Percentiles rank a stretch among this genome's conserved stretches.
Conservation (phyloP, 345 rosid genomes). For the Pistacia vera region DNA sequence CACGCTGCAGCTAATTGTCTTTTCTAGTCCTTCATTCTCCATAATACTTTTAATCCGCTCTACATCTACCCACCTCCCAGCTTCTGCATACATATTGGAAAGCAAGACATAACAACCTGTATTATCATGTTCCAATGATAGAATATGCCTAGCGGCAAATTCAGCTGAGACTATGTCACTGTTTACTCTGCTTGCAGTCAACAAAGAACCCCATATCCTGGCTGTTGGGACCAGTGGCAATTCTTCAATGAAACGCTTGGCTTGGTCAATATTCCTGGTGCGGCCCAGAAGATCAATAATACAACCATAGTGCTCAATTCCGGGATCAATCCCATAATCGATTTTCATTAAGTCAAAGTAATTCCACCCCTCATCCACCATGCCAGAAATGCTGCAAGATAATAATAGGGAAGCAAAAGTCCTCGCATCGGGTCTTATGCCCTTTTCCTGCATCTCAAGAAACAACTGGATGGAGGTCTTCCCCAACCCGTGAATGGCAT, state of each 20-base stretch:
- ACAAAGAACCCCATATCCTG: slow-evolving; percentile 80
- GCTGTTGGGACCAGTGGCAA: slow-evolving; percentile 64
- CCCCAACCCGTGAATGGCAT: slow-evolving; percentile 72
- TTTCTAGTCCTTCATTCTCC: slow-evolving; percentile 54
- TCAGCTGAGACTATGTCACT: slow-evolving; percentile 57
- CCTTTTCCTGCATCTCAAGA: slow-evolving; percentile 46
- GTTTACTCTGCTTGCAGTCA: slow-evolving; percentile 67
- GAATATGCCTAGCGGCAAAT: slow-evolving; percentile 50
- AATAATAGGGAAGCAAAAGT: slow-evolving; percentile 69
- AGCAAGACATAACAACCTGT: slow-evolving; percentile 78
- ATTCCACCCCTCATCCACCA: slow-evolving; percentile 72
- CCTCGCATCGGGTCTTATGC: slow-evolving; percentile 58
- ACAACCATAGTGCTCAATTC: slow-evolving; percentile 72
- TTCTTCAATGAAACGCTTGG: slow-evolving; percentile 55
- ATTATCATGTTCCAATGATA: slow-evolving; percentile 56
- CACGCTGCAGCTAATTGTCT: slow-evolving; percentile 41
- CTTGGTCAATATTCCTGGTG: slow-evolving; percentile 47
- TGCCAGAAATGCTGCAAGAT: slow-evolving; percentile 74
- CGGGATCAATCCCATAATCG: slow-evolving; percentile 66
- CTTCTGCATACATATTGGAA: slow-evolving; percentile 74
- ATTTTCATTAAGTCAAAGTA: slow-evolving; percentile 60
- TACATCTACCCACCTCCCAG: slow-evolving; percentile 72
- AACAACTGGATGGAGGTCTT: slow-evolving; percentile 48
- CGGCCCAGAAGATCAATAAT: slow-evolving; percentile 84
- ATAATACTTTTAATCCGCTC: slow-evolving; percentile 52